Conservation (phyloP, 2,329 filamentous ascomycete species). For the Bisporella sp. region DNA sequence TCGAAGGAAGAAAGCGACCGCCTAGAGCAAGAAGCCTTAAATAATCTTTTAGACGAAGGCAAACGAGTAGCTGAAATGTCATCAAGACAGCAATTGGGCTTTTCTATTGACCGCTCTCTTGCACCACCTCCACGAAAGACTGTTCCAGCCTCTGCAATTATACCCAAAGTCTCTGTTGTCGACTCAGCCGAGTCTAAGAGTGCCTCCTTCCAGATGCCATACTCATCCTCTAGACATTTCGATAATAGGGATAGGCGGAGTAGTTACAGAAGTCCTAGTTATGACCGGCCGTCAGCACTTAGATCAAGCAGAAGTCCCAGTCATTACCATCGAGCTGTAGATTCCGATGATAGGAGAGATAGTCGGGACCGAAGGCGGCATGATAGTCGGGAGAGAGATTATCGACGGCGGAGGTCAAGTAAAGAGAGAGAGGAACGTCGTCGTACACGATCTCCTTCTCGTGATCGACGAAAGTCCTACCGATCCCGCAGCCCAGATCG, state of each 20-base stretch:
- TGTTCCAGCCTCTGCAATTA: constrained; percentile 27
- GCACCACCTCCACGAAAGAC: constrained; percentile 28
- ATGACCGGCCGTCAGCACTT: constrained; percentile 19
- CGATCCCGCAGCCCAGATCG: constrained; percentile 18
- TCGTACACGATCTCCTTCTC: constrained; percentile 15
- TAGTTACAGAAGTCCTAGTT: constrained; percentile 14
- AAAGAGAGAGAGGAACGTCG: constrained; percentile 15
- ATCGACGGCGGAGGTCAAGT: constrained; percentile 13
- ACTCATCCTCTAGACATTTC: background rate
- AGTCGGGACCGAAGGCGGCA: constrained; percentile 17
- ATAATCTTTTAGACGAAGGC: constrained; percentile 27
- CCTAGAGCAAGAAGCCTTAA: constrained; percentile 27
- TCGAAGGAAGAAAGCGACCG: constrained; percentile 27
- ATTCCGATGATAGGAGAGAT: constrained; percentile 15
- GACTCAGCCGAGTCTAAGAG: constrained; percentile 21
- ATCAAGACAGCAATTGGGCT: constrained; percentile 23
- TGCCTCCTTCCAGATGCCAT: constrained; percentile 6
- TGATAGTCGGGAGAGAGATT: constrained; percentile 17
- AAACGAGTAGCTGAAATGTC: constrained; percentile 21
- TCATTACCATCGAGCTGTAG: constrained; percentile 13
- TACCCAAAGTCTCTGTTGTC: constrained; percentile 20
- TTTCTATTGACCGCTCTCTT: constrained; percentile 26
- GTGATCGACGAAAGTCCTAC: constrained; percentile 19
- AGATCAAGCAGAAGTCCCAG: constrained; percentile 19
- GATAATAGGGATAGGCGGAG: constrained; percentile 1